Percentiles rank a stretch among this genome's conserved stretches.
Conservation (phyloP, 306 rosid genomes). For the Ormosia emarginata region DNA sequence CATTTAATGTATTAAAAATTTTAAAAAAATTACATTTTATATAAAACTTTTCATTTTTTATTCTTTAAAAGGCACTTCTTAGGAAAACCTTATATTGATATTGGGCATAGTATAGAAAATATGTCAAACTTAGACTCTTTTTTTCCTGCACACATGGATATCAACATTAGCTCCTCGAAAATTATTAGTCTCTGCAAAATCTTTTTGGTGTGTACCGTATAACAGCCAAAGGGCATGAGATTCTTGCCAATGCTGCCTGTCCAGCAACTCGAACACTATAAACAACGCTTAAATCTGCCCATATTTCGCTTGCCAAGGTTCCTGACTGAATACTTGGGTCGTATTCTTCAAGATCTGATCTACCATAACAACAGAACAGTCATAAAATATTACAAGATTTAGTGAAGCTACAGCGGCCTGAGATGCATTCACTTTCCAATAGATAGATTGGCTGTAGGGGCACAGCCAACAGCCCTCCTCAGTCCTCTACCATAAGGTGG, state of each 20-base stretch:
- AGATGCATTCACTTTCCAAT: conserved; percentile 18
- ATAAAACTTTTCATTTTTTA: no score
- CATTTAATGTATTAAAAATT: no score
- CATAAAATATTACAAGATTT: conserved; percentile 63
- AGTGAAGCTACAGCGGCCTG: conserved; percentile 29
- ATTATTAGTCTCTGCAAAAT: conserved; percentile 44
- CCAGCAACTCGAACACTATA: conserved; percentile 79
- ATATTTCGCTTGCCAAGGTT: conserved; percentile 47
- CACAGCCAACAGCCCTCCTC: conserved; percentile 39
- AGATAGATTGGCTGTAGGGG: conserved; percentile 29
- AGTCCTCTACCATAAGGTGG: conserved; percentile 32
- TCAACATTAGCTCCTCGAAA: conserved; percentile 71
- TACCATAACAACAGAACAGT: conserved; percentile 70
- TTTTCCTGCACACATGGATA: conserved; percentile 72
- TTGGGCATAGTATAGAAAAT: conserved; percentile 21
- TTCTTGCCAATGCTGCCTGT: conserved; percentile 77
- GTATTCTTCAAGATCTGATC: conserved; percentile 83
- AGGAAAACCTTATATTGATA: background rate
- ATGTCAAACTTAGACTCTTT: conserved; percentile 8
- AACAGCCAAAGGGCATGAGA: conserved; percentile 88
- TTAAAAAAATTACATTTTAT: no score
- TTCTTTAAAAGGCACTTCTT: no score
- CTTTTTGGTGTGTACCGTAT: conserved; percentile 44
- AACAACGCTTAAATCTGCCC: conserved; percentile 85
- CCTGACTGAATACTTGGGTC: conserved; percentile 42